Percentiles rank a stretch among this genome's conserved stretches.
These are phyloP conservation scores for Ramaria rubella DNA, from an alignment of 768 basidiomycete species.

Conservation along the genomic window DNA sequence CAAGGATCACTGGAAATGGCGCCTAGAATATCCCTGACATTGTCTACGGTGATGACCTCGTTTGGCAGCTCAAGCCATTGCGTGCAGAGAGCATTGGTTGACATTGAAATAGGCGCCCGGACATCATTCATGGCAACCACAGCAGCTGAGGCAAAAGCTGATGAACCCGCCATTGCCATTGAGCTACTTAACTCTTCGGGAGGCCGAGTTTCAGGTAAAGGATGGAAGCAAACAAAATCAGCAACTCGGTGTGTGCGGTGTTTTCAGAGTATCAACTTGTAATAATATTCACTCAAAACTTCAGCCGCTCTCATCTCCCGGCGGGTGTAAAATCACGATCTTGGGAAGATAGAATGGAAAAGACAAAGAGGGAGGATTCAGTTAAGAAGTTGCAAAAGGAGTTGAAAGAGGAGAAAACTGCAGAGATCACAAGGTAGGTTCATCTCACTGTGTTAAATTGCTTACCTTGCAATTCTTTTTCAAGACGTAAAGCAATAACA, in stretches of 20 bases:
- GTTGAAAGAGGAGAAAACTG: slow-evolving; percentile 69
- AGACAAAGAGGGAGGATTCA: slow-evolving; percentile 56
- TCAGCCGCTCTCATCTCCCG: slow-evolving; percentile 63
- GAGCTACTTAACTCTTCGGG: slow-evolving; percentile 1
- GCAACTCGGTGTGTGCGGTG: slow-evolving; percentile 8
- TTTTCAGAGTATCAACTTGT: not conserved
- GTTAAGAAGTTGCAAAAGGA: slow-evolving; percentile 69
- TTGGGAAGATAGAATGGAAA: slow-evolving; percentile 66
- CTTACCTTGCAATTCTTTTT: not conserved
- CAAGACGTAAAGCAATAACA: slow-evolving; percentile 60
- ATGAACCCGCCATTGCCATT: not conserved
- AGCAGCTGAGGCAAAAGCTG: not conserved
- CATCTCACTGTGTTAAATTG: not conserved
- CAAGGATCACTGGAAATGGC: slow-evolving; percentile 62
- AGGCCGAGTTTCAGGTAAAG: slow-evolving; percentile 8
- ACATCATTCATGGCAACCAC: not conserved
- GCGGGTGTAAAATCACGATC: slow-evolving; percentile 56
- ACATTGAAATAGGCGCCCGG: slow-evolving; percentile 1
- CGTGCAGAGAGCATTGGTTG: slow-evolving; percentile 4
- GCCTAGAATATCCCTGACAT: slow-evolving; percentile 41
- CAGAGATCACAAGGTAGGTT: slow-evolving; percentile 54
- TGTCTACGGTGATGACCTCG: slow-evolving; percentile 47
- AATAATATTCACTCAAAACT: not conserved
- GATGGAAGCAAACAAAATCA: slow-evolving; percentile 3
- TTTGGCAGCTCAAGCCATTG: slow-evolving; percentile 54